Evolutionary conservation across 1,284 basidiomycete species (phyloP).

Genomic region (Apiotrichum porosum): DNA sequence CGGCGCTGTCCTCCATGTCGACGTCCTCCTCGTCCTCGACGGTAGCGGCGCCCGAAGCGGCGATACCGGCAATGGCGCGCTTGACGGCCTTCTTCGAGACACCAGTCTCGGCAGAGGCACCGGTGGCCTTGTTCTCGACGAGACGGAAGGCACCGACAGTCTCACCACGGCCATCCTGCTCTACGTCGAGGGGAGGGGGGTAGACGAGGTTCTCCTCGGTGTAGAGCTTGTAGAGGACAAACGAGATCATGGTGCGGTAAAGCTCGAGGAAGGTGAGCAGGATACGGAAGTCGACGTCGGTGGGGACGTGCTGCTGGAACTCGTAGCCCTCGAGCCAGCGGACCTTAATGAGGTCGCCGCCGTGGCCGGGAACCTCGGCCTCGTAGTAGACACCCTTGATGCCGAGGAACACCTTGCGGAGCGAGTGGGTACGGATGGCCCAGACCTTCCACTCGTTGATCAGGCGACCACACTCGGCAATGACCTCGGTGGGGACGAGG

Average conservation of each 20-base stretch:
- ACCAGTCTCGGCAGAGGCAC: slow-evolving; percentile 30
- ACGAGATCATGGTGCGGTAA: slow-evolving; percentile 93
- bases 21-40: slow-evolving; percentile 37
- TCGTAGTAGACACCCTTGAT: slow-evolving; percentile 99
- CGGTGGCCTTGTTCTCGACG: slow-evolving; percentile 55
- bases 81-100: slow-evolving; percentile 47
- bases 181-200: slow-evolving; percentile 81
- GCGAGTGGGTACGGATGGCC: slow-evolving; percentile 78
- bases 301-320: slow-evolving; percentile 92
- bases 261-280: slow-evolving; percentile 97
- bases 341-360: slow-evolving; percentile 71
- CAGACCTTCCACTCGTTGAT: slow-evolving; percentile 86
- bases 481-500: slow-evolving; percentile 74
- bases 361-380: slow-evolving; percentile 65
- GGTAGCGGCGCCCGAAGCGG: slow-evolving; percentile 21
- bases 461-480: slow-evolving; percentile 85
- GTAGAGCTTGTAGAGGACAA: slow-evolving; percentile 96
- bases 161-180: slow-evolving; percentile 81
- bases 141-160: slow-evolving; percentile 85
- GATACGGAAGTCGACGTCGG: slow-evolving; percentile 95
- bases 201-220: slow-evolving; percentile 91
- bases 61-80: slow-evolving; percentile 54
- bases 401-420: slow-evolving; percentile 90
- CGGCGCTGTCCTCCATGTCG: slow-evolving; percentile 45
- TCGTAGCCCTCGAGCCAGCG: slow-evolving; percentile 98